phyloP scores from a whole-genome alignment of 2,329 filamentous ascomycete genomes.

The Pseudogymnoascus sp. region DNA sequence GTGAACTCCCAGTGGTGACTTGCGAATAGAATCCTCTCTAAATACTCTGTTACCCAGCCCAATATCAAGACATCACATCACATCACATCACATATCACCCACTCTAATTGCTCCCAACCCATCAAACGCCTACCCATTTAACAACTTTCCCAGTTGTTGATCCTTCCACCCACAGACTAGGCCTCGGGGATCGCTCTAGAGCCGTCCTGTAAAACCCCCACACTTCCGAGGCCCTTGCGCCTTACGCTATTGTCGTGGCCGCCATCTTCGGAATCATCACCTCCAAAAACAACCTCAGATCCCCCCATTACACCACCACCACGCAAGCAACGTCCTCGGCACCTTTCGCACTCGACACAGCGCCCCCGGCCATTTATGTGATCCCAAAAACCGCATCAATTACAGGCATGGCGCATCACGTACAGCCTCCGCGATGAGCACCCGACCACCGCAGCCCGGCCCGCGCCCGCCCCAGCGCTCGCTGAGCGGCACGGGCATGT shows the following conservation, averaged over 20 bases:
- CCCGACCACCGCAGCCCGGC: conserved; percentile 10
- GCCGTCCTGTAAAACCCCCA: background rate
- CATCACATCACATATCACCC: background rate
- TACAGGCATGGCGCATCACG: conserved; percentile 10
- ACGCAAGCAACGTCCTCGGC: background rate
- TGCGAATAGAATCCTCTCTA: background rate
- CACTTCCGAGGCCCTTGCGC: background rate
- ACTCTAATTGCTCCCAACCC: background rate
- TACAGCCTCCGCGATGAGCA: conserved; percentile 15
- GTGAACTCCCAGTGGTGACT: background rate
- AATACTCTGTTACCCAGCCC: background rate
- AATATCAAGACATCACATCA: background rate
- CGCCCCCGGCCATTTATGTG: background rate
- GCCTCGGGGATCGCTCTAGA: background rate
- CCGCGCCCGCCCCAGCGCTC: conserved; percentile 22
- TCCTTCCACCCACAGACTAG: background rate
- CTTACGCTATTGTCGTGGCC: conserved; percentile 2
- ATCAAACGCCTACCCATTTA: background rate
- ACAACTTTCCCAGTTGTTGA: background rate
- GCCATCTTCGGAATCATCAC: background rate
- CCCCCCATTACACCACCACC: background rate
- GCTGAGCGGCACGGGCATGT: conserved; percentile 21
- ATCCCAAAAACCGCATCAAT: conserved; percentile 7
- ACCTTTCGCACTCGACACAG: background rate
- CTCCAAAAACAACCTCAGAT: background rate